Evolutionary conservation across 208 protist genomes (phyloP).

Genomic region (Herpetomonas samuelpessoai): DNA sequence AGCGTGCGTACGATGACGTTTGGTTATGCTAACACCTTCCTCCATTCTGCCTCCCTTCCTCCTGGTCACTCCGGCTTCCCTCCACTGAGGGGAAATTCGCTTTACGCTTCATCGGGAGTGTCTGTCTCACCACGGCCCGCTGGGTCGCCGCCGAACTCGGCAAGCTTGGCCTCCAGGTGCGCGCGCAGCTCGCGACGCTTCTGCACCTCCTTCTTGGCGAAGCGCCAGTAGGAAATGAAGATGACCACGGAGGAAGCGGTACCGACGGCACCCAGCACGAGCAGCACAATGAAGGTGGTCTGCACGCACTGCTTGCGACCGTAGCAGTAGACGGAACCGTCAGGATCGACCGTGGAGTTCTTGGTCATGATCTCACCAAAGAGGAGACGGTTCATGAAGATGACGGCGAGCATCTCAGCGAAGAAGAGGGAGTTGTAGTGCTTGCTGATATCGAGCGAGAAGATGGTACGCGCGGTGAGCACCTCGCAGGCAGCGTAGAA

Average conservation of each 20-base stretch:
- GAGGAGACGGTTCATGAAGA: slow-evolving; percentile 48
- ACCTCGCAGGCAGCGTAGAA: slow-evolving; percentile 38
- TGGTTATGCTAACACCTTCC: too few relatives aligned
- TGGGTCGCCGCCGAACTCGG: slow-evolving; percentile 2
- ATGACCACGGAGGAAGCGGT: slow-evolving; percentile 16
- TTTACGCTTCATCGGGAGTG: background rate
- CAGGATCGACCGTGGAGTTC: slow-evolving; percentile 15
- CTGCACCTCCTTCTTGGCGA: slow-evolving; percentile 11
- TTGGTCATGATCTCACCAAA: slow-evolving; percentile 51
- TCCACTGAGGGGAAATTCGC: too few relatives aligned
- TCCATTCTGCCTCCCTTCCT: too few relatives aligned
- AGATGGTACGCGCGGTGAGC: slow-evolving; percentile 40
- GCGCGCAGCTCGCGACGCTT: slow-evolving; percentile 12
- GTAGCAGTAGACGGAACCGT: slow-evolving; percentile 15
- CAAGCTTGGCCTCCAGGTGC: slow-evolving; percentile 16
- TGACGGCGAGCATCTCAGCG: slow-evolving; percentile 30
- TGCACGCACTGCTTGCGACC: slow-evolving; percentile 30
- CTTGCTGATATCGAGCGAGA: slow-evolving; percentile 42
- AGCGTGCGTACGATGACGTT: too few relatives aligned
- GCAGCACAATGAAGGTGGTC: slow-evolving; percentile 28
- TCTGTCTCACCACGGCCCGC: background rate
- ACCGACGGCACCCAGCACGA: slow-evolving; percentile 18
- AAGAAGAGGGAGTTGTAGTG: slow-evolving; percentile 58
- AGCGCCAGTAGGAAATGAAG: slow-evolving; percentile 34
- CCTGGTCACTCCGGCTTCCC: too few relatives aligned